Percentiles rank a stretch among this genome's conserved stretches.
phyloP scores from a whole-genome alignment of 2,329 filamentous ascomycete genomes.

The Aureobasidium melanogenum region DNA sequence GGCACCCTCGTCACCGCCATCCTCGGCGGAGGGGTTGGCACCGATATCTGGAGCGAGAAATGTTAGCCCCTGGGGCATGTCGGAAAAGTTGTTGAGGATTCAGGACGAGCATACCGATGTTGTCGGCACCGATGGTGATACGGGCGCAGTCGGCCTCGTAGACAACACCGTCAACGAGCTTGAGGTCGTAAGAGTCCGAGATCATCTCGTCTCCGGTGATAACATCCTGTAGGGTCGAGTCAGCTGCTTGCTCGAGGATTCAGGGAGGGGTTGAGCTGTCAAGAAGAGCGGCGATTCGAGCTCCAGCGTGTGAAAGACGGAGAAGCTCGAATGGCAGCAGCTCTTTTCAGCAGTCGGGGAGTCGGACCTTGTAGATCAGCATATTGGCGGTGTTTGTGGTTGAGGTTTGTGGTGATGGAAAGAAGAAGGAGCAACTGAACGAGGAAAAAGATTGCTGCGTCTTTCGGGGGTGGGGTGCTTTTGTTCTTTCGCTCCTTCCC shows the following conservation, averaged over 20 bases:
- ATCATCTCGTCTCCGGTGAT: slow-evolving; percentile 89
- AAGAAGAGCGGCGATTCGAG: not conserved
- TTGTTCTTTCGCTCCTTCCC: slow-evolving; percentile 1
- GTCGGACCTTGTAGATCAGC: slow-evolving; percentile 50
- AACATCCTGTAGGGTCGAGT: slow-evolving; percentile 57
- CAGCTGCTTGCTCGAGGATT: slow-evolving; percentile 15
- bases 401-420: slow-evolving; percentile 6
- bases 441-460: slow-evolving; percentile 5
- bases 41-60: slow-evolving; percentile 59
- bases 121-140: slow-evolving; percentile 68
- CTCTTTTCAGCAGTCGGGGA: slow-evolving; percentile 17
- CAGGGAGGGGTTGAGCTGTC: not conserved
- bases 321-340: slow-evolving; percentile 7
- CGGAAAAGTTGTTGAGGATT: not conserved
- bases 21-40: slow-evolving; percentile 95
- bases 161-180: slow-evolving; percentile 66
- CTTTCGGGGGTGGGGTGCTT: slow-evolving; percentile 6
- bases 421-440: not conserved
- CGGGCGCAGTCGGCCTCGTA: slow-evolving; percentile 91
- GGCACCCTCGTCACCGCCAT: slow-evolving; percentile 60
- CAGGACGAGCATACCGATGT: slow-evolving; percentile 48
- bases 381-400: slow-evolving; percentile 32
- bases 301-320: not conserved
- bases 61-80: not conserved
- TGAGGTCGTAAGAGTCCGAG: slow-evolving; percentile 86